Conservation (phyloP, 805 yeast genomes). For the Nakazawaea anatomiae region DNA sequence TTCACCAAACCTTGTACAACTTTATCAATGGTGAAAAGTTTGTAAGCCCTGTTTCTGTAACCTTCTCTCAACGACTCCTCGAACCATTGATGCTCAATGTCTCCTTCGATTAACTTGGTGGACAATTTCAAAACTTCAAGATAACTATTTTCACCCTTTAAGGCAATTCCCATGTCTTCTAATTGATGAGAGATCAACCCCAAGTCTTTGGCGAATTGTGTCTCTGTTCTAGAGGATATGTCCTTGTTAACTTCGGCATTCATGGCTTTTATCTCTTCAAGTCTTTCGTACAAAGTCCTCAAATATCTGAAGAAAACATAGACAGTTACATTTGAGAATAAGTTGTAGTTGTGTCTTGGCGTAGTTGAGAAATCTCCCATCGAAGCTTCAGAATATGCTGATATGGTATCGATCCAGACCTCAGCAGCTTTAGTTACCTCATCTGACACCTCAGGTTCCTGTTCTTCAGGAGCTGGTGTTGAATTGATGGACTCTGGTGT, state of each 20-base stretch:
- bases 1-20: conserved; percentile 79
- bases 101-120: conserved; percentile 78
- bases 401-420: conserved; percentile 28
- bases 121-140: conserved; percentile 71
- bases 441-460: conserved; percentile 18
- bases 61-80: conserved; percentile 96
- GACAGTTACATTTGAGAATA: conserved; percentile 83
- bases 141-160: conserved; percentile 67
- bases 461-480: conserved; percentile 16
- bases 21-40: conserved; percentile 88
- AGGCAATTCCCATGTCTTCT: conserved; percentile 72
- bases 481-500: conserved; percentile 13
- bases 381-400: conserved; percentile 15
- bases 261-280: conserved; percentile 68
- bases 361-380: conserved; percentile 11
- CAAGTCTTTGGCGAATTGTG: conserved; percentile 81
- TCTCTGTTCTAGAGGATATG: conserved; percentile 53
- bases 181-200: conserved; percentile 76
- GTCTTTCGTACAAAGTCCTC: conserved; percentile 74
- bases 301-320: conserved; percentile 87
- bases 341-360: conserved; percentile 56
- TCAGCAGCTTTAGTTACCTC: conserved; percentile 27
- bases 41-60: conserved; percentile 87
- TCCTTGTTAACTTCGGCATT: conserved; percentile 71
- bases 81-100: conserved; percentile 88